A percentile compares a stretch with the other conserved stretches of the same genome.
Conservation (phyloP, 768 basidiomycete genomes). For the Rhodotorula diobovata region DNA sequence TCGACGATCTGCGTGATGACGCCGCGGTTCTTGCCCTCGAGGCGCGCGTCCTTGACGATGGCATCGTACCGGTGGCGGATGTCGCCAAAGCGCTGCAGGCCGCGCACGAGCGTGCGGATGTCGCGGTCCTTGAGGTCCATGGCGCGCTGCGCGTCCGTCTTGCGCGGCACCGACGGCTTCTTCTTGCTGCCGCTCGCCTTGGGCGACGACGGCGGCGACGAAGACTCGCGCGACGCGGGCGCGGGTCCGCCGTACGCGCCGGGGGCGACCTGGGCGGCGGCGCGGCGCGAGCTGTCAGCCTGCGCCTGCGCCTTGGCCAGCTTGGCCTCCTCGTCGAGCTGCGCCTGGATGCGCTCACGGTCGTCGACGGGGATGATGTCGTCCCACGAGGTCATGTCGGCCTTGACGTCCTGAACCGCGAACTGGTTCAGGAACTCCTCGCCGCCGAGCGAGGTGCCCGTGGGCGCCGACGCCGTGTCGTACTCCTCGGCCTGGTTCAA, state of each 20-base stretch:
- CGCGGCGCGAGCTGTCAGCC: constrained; percentile 67
- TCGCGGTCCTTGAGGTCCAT: constrained; percentile 97
- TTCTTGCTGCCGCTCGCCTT: constrained; percentile 51
- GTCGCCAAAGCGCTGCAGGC: constrained; percentile 96
- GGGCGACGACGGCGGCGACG: constrained; percentile 67
- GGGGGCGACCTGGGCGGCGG: constrained; percentile 67
- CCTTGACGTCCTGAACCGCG: constrained; percentile 96
- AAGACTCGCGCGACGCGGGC: constrained; percentile 54
- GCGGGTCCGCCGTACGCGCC: constrained; percentile 76
- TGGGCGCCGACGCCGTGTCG: constrained; percentile 75
- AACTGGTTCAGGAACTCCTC: constrained; percentile 94
- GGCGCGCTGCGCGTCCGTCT: constrained; percentile 86
- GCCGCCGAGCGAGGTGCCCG: constrained; percentile 88
- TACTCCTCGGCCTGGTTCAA: constrained; percentile 94
- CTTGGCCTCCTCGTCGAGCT: constrained; percentile 58
- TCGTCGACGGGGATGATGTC: constrained; percentile 95
- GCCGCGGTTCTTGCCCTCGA: constrained; percentile 86
- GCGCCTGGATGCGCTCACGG: constrained; percentile 59
- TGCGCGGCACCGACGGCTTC: constrained; percentile 59
- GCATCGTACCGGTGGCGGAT: constrained; percentile 88
- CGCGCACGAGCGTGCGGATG: constrained; percentile 87
- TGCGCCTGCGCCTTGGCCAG: constrained; percentile 48
- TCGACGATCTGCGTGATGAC: constrained; percentile 88
- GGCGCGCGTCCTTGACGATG: constrained; percentile 82
- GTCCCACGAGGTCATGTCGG: constrained; percentile 92